These are phyloP conservation scores for Barnettozyma sp. DNA, from an alignment of 805 yeast genomes.

Conservation along the genomic window DNA sequence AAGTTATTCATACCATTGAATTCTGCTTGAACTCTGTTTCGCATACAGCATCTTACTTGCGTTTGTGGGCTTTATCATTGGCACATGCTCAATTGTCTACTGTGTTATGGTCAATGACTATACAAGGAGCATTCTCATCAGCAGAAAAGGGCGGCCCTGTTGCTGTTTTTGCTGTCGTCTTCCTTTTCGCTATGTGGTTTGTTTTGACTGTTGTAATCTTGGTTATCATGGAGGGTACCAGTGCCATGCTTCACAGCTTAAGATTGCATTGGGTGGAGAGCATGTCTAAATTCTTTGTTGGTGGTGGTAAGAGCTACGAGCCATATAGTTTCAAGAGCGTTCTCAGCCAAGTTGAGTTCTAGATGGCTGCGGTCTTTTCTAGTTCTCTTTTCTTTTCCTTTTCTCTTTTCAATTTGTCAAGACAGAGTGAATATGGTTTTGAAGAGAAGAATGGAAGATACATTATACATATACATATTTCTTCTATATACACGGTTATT, in stretches of 20 bases:
- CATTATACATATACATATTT: too few species aligned
- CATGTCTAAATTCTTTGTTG: constrained; percentile 96
- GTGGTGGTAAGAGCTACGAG: constrained; percentile 86
- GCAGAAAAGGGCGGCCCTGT: constrained; percentile 35
- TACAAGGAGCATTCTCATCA: constrained; percentile 60
- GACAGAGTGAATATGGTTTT: too few species aligned
- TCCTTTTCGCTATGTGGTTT: constrained; percentile 93
- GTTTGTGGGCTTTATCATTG: constrained; percentile 95
- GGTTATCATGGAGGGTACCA: constrained; percentile 97
- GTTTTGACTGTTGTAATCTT: constrained; percentile 81
- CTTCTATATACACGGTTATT: too few species aligned
- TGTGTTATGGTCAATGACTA: constrained; percentile 85
- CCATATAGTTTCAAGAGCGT: constrained; percentile 64
- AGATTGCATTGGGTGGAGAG: constrained; percentile 99
- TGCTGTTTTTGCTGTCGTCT: constrained; percentile 71
- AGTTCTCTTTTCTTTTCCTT: too few species aligned
- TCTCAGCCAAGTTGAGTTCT: constrained; percentile 13
- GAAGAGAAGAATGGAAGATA: not conserved
- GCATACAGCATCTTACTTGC: constrained; percentile 94
- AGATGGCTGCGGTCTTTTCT: not conserved
- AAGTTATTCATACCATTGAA: constrained; percentile 96
- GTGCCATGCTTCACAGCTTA: constrained; percentile 96
- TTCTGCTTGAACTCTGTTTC: constrained; percentile 96
- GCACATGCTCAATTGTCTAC: constrained; percentile 96
- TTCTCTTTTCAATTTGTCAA: not conserved